phyloP scores from a whole-genome alignment of 2,329 filamentous ascomycete species.

The Geosmithia flava region DNA sequence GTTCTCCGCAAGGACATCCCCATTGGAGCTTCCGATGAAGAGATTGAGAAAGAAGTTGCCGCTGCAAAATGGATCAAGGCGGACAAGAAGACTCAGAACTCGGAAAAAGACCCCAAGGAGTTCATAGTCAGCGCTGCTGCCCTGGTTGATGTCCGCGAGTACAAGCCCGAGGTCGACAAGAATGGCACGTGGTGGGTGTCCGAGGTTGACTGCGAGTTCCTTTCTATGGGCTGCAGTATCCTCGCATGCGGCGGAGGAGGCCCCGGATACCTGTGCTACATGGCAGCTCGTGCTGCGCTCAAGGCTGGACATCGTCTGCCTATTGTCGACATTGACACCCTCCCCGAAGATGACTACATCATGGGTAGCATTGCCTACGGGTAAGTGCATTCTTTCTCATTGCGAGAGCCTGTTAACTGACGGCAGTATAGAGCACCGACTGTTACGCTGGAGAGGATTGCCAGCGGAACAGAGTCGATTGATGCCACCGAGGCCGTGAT shows the following conservation, averaged over 20 bases:
- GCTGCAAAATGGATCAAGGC: background rate
- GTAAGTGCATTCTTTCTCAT: background rate
- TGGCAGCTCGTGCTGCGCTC: slow-evolving; percentile 10
- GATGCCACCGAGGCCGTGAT: background rate
- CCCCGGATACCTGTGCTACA: slow-evolving; percentile 6
- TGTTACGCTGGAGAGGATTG: background rate
- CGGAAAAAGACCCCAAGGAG: background rate
- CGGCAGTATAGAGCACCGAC: background rate
- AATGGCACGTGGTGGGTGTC: slow-evolving; percentile 43
- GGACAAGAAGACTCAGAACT: background rate
- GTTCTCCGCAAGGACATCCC: background rate
- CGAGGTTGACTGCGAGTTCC: slow-evolving; percentile 44
- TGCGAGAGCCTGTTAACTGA: background rate
- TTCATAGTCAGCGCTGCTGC: background rate
- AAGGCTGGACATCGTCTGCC: slow-evolving; percentile 18
- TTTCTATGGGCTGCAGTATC: slow-evolving; percentile 47
- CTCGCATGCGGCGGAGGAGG: slow-evolving; percentile 50
- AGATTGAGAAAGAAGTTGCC: background rate
- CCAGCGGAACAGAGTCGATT: background rate
- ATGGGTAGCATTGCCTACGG: background rate
- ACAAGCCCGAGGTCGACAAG: slow-evolving; percentile 32
- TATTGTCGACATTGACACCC: slow-evolving; percentile 33
- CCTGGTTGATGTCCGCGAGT: slow-evolving; percentile 10
- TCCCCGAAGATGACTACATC: background rate
- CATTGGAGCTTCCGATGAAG: background rate